Evolutionary conservation across 257 asterid species (phyloP), one percentile per base, ranked within the genome.

Genomic region (Capsicum chinense): DNA sequence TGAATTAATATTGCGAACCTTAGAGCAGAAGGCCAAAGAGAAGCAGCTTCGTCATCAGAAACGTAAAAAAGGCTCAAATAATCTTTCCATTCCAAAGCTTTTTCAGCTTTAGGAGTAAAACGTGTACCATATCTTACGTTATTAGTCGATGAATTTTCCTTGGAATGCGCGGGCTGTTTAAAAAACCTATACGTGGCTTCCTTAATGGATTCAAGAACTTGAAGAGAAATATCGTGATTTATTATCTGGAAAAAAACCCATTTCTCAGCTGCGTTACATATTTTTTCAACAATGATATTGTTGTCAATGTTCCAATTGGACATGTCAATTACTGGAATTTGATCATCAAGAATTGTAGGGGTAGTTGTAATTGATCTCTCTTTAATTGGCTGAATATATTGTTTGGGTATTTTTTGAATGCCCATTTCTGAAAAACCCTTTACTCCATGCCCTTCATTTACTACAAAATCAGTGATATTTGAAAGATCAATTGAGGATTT

Each of bases 41-140:
- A 50, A 13, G 85, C 79, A 35, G 87, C 89, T 47, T 85, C 86
- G 15, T 85, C 82, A 57, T 85, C 84, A 0, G 87, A 85, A 39
- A 85, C 87, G 47, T 88, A 83, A 56, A 85, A 88, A 17, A 85
- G 88, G 54, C 86, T 88, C 6, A 88, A 86, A 48, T 56, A 88
- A 86, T 88, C 90, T 79, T 88, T 88, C 90, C 90, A 88, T 50
- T 88, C 90, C 73, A 88, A 84, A 19, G 87, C 90, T 62, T 84
- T 88, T 81, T 83, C 90, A 5, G 87, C 87, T 54, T 44, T 21
- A 6, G 90, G 90, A 82, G 83, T 79, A 82, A 86, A 86, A 48
- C 90, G 86, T 1, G 89, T 88, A 14, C 87, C 88, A 26, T 82
- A 88, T 64, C 87, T 67, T 3, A 86, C 87, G 48, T 68, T 81